A percentile compares a stretch with the other conserved stretches of the same genome.
Evolutionary conservation across 1,139 yeast genomes (phyloP).

Genomic region (Geotrichum bryndzae): DNA sequence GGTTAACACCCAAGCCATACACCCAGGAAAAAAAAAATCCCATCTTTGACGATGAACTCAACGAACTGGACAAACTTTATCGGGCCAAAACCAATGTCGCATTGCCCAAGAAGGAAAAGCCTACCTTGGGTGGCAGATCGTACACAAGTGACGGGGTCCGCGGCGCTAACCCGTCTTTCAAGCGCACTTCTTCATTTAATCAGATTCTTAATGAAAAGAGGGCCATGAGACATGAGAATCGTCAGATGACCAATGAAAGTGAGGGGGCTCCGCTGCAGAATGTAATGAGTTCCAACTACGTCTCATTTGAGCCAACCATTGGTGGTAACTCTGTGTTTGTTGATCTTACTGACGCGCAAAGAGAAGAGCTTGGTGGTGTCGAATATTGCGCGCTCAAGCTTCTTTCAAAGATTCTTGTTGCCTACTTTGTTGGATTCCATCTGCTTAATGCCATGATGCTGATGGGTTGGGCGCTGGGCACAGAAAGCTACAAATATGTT

Average conservation of each 20-base stretch:
- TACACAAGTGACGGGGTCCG: slow-evolving; percentile 42
- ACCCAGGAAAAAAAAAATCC: not conserved
- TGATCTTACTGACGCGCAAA: slow-evolving; percentile 72
- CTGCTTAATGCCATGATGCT: slow-evolving; percentile 52
- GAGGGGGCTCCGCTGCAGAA: slow-evolving; percentile 19
- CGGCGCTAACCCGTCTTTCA: slow-evolving; percentile 11
- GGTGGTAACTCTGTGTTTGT: slow-evolving; percentile 96
- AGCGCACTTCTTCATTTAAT: slow-evolving; percentile 26
- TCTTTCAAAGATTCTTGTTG: slow-evolving; percentile 57
- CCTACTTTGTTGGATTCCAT: slow-evolving; percentile 73
- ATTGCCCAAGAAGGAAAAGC: not conserved
- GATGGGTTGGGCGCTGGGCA: slow-evolving; percentile 58
- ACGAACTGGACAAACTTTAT: not conserved
- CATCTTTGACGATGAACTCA: not conserved
- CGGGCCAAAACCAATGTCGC: slow-evolving; percentile 1
- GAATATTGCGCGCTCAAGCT: slow-evolving; percentile 87
- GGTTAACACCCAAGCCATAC: not conserved
- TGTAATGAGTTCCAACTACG: slow-evolving; percentile 44
- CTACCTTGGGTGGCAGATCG: slow-evolving; percentile 39
- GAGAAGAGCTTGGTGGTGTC: slow-evolving; percentile 93
- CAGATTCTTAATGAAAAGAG: slow-evolving; percentile 17
- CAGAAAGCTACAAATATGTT: slow-evolving; percentile 39
- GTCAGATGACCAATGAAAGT: not conserved
- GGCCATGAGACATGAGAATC: not conserved
- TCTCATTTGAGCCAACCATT: slow-evolving; percentile 87